phyloP scores from a whole-genome alignment of 148 eudicot genomes.

The Limonium bicolor region DNA sequence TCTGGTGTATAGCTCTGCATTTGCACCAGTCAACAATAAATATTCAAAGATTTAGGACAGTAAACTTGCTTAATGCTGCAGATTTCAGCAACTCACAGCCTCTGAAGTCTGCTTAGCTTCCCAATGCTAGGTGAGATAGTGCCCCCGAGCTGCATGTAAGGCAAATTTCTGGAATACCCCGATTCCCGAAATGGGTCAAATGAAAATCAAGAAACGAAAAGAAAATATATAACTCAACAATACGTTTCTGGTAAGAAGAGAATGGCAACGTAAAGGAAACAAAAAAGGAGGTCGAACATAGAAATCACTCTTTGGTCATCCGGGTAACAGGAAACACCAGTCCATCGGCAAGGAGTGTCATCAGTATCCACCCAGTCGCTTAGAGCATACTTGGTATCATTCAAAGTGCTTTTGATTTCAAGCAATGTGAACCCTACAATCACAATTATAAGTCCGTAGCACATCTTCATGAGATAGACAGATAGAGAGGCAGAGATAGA shows the following conservation, averaged over 20 bases:
- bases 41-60: background rate
- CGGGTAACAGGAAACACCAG: slow-evolving; percentile 68
- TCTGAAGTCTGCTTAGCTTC: slow-evolving; percentile 59
- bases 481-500: background rate
- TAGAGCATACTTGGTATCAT: slow-evolving; percentile 57
- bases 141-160: slow-evolving; percentile 83
- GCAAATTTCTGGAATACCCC: slow-evolving; percentile 52
- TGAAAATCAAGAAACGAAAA: background rate
- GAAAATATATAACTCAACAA: background rate
- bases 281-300: slow-evolving; percentile 27
- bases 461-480: background rate
- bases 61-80: background rate
- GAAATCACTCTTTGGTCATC: slow-evolving; percentile 49
- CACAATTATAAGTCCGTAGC: slow-evolving; percentile 1
- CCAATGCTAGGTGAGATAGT: slow-evolving; percentile 82
- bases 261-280: background rate
- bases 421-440: slow-evolving; percentile 49
- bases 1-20: slow-evolving; percentile 90
- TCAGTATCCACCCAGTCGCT: slow-evolving; percentile 70
- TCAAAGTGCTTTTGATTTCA: slow-evolving; percentile 58
- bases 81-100: slow-evolving; percentile 52
- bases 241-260: background rate
- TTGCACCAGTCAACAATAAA: slow-evolving; percentile 1
- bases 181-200: slow-evolving; percentile 7
- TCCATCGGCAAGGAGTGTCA: slow-evolving; percentile 79